Base-by-base conservation (phyloP, 192 early-diverging fungal species). In the Podila epicladia region DNA sequence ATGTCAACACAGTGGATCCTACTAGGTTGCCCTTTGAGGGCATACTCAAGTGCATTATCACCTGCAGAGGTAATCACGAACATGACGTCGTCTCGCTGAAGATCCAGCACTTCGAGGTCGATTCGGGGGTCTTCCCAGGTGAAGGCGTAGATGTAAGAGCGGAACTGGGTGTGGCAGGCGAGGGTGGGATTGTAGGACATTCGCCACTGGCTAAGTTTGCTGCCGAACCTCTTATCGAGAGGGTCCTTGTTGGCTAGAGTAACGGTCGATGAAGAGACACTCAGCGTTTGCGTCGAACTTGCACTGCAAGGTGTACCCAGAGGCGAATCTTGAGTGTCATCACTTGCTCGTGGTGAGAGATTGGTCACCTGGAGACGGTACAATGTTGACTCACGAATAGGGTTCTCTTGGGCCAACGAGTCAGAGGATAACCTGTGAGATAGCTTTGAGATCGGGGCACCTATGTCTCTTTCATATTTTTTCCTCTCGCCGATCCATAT, bases 141-240 rank as follows among this genome's bases (percentile, higher is more conserved):
- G 69, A 95, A 95, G 9, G 92, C 93, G 69, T 94, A 95, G 58
- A 95, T 93, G 69, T 95, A 95, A 5, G 93, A 94, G 17, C 87
- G 86, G 70, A 95, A 95, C 75, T 93, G 92, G 4, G 87, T 85
- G 57, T 92, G 91, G 31, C 87, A 86, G 9, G 86, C 74, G 41
- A 85, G 74, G 0, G 75, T 74, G 0, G 88, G 87, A 19, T 85
- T 62, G 57, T 92, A 92, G 22, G 89, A 72, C 20, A 88, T 63
- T 6, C 91, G 83, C 75, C 86, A 87, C 37, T 72, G 71, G 53
- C 63, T 84, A 53, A 51, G 71, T 50, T 72, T 87, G 72, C 38
- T 65, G 24, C 51, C 73, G 28, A 60, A 82, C 67, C 53, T 82
- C 7, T 45, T 45, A 2, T 20, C 5, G 12, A 70, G 49, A 19